phyloP scores from a whole-genome alignment of 2,329 filamentous ascomycete species.

The Colletotrichum sp. region DNA sequence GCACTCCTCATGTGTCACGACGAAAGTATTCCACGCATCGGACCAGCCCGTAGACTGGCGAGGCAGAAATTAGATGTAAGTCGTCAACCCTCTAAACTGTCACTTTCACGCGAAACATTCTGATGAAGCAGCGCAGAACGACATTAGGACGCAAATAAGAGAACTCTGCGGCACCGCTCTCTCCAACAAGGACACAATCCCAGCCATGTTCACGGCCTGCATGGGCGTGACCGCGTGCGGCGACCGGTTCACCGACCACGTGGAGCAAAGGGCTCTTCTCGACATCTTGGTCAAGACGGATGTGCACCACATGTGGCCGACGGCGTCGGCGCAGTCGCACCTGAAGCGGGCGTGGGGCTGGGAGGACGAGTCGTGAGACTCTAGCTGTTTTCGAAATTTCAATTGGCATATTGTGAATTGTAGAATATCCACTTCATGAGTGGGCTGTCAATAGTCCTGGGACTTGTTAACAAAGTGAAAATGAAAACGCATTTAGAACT shows the following conservation, averaged over 20 bases:
- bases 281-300: slow-evolving; percentile 52
- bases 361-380: slow-evolving; percentile 23
- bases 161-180: slow-evolving; percentile 64
- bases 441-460: not conserved
- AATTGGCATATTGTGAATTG: not conserved
- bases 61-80: slow-evolving; percentile 43
- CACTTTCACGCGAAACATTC: too few relatives aligned
- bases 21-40: slow-evolving; percentile 56
- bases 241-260: slow-evolving; percentile 49
- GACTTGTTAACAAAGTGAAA: not conserved
- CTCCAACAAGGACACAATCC: slow-evolving; percentile 60
- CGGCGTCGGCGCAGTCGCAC: slow-evolving; percentile 48
- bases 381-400: not conserved
- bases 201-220: slow-evolving; percentile 60
- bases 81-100: not conserved
- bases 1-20: slow-evolving; percentile 63
- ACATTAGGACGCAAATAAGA: slow-evolving; percentile 52
- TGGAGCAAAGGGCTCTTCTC: slow-evolving; percentile 53
- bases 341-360: slow-evolving; percentile 56
- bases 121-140: too few relatives aligned
- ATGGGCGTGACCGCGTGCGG: slow-evolving; percentile 57
- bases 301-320: slow-evolving; percentile 55
- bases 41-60: slow-evolving; percentile 35
- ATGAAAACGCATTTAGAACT: not conserved
- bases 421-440: not conserved